Evolutionary conservation across 441 rosid species (phyloP).

Genomic region (Gossypium schwendimanii): DNA sequence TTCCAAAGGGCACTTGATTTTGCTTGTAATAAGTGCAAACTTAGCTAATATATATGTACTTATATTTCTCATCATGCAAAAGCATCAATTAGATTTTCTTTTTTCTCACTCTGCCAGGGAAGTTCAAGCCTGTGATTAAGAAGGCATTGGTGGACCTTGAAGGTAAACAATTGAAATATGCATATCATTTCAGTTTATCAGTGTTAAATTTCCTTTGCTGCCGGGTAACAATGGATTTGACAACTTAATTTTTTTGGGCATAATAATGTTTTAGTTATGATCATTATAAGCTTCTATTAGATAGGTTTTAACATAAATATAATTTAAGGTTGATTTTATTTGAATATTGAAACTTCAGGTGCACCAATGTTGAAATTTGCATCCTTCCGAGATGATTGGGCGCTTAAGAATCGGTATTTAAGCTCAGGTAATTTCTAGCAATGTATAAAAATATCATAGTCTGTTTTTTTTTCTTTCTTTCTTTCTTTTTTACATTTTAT

Average conservation of each 20-base stretch:
- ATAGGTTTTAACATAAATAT: not conserved
- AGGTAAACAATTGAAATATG: conserved; percentile 29
- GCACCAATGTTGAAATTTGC: conserved; percentile 82
- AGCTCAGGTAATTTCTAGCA: conserved; percentile 58
- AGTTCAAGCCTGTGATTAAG: conserved; percentile 93
- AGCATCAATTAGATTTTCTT: not conserved
- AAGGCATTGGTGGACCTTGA: conserved; percentile 99
- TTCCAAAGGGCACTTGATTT: not conserved
- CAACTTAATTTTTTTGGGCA: not conserved
- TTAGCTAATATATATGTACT: not conserved
- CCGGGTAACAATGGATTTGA: not conserved
- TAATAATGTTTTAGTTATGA: not conserved
- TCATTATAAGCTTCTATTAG: not conserved
- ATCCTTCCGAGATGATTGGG: conserved; percentile 76
- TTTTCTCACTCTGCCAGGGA: conserved; percentile 36
- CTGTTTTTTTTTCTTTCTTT: too few species aligned
- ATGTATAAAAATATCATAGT: not conserved
- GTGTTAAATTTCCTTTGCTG: not conserved
- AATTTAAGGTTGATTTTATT: not conserved
- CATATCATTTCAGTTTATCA: not conserved
- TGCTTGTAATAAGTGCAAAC: not conserved
- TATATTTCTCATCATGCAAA: not conserved
- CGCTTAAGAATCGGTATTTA: conserved; percentile 64
- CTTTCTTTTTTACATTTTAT: too few species aligned
- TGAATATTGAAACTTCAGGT: conserved; percentile 38